A percentile compares a stretch with the other conserved stretches of the same genome.
Evolutionary conservation across 2,329 filamentous ascomycete genomes (phyloP).

Genomic region (Alternaria sp.): DNA sequence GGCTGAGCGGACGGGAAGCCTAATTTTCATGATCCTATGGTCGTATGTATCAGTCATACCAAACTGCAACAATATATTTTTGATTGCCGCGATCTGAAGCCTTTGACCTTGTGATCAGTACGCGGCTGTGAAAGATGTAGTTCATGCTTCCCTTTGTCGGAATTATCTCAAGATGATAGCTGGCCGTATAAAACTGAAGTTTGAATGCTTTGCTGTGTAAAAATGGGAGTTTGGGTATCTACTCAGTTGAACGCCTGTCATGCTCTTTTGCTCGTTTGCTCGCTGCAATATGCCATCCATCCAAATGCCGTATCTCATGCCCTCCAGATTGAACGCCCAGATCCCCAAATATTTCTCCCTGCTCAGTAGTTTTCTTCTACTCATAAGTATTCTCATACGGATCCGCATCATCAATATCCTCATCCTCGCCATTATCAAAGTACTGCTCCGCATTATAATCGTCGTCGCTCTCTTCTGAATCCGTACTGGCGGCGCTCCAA

Average conservation of each 20-base stretch:
- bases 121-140: no score
- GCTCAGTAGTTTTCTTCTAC: slow-evolving; percentile 3
- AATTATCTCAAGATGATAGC: no score
- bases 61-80: no score
- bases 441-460: slow-evolving; percentile 68
- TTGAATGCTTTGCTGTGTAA: neutral
- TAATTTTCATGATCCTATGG: no score
- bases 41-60: no score
- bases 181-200: no score
- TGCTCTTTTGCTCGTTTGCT: slow-evolving; percentile 2
- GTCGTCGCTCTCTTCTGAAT: slow-evolving; percentile 69
- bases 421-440: slow-evolving; percentile 60
- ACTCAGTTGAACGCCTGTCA: slow-evolving; percentile 21
- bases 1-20: no score
- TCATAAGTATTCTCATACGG: slow-evolving; percentile 47
- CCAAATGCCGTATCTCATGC: neutral
- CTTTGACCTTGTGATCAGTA: no score
- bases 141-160: no score
- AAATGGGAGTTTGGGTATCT: slow-evolving; percentile 23
- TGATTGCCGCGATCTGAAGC: no score
- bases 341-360: no score
- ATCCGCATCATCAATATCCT: slow-evolving; percentile 50
- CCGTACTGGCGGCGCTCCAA: slow-evolving; percentile 59
- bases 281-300: neutral
- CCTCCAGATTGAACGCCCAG: no score